Percentiles rank a stretch among this genome's conserved stretches.
Conservation (phyloP, 768 basidiomycete species). For the Leccinum incarnatum region DNA sequence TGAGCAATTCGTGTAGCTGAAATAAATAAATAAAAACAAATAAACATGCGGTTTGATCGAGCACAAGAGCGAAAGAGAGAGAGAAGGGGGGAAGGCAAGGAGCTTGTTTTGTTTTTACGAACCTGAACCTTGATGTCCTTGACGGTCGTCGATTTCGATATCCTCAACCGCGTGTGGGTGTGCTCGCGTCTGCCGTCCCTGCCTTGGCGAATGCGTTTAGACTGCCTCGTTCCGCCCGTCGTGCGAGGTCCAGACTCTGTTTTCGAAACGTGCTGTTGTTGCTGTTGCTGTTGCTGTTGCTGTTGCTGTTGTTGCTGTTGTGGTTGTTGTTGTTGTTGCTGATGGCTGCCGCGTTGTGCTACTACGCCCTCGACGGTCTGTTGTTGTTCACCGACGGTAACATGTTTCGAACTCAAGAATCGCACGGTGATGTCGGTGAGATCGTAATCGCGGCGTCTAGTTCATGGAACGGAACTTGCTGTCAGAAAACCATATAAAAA, state of each 20-base stretch:
- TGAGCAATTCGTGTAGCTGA: constrained; percentile 60
- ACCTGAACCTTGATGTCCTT: constrained; percentile 80
- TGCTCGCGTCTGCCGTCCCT: constrained; percentile 46
- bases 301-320: constrained; percentile 4
- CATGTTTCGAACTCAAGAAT: constrained; percentile 35
- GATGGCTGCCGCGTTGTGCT: constrained; percentile 24
- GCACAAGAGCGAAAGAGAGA: not conserved
- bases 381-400: constrained; percentile 24
- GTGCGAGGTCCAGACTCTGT: constrained; percentile 36
- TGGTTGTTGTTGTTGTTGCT: not conserved
- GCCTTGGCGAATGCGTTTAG: constrained; percentile 63
- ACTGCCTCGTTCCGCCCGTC: constrained; percentile 53
- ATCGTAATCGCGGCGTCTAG: constrained; percentile 46
- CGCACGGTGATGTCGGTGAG: constrained; percentile 62
- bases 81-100: not conserved
- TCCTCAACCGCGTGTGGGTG: constrained; percentile 49
- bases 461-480: constrained; percentile 17
- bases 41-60: not conserved
- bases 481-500: constrained; percentile 7
- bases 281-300: not conserved
- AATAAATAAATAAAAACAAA: not conserved
- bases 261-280: constrained; percentile 21
- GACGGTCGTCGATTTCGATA: constrained; percentile 65
- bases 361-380: constrained; percentile 13
- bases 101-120: constrained; percentile 17